These are phyloP conservation scores for Gossypium raimondii DNA, from an alignment of 345 rosid species.

Conservation along the genomic window DNA sequence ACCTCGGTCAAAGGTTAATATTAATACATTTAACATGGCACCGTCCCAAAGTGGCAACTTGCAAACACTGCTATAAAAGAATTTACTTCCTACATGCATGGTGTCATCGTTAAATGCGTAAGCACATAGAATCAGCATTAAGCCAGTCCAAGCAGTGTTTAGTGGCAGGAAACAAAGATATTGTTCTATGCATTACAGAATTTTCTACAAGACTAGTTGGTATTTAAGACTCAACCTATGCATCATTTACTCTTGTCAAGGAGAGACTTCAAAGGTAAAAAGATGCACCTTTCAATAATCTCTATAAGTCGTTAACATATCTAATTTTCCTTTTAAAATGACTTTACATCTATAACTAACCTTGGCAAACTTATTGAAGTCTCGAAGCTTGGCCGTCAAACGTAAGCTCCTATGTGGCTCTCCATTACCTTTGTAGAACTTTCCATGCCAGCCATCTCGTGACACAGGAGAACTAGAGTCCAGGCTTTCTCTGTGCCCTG, in stretches of 20 bases:
- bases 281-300: background rate
- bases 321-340: background rate
- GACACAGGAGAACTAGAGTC: slow-evolving; percentile 67
- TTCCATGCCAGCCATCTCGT: slow-evolving; percentile 78
- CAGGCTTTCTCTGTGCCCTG: slow-evolving; percentile 58
- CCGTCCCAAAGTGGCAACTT: background rate
- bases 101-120: background rate
- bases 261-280: background rate
- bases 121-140: background rate
- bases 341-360: slow-evolving; percentile 34
- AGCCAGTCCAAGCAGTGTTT: background rate
- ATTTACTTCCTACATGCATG: background rate
- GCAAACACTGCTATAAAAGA: background rate
- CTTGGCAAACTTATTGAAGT: slow-evolving; percentile 95
- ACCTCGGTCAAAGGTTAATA: background rate
- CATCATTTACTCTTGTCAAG: background rate
- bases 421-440: slow-evolving; percentile 47
- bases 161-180: background rate
- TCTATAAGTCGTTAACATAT: background rate
- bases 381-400: slow-evolving; percentile 85
- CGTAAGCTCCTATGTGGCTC: slow-evolving; percentile 74
- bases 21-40: background rate
- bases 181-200: background rate
- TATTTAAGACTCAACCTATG: background rate
- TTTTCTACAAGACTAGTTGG: background rate